Conservation (phyloP, 1,139 yeast genomes). For the Torulaspora pretoriensis region DNA sequence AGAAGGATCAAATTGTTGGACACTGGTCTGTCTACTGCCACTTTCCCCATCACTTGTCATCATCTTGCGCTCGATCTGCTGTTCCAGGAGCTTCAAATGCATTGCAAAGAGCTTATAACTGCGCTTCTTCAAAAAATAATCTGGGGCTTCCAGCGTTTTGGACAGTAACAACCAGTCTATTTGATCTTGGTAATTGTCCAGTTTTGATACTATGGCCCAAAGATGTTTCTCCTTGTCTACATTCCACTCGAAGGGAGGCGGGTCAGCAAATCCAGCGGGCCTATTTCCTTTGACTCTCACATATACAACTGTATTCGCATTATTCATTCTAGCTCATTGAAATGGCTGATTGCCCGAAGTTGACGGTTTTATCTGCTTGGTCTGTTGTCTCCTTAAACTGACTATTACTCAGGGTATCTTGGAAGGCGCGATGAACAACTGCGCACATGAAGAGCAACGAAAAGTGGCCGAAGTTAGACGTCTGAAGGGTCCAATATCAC, state of each 20-base stretch:
- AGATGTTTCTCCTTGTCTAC: constrained; percentile 40
- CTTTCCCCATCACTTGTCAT: constrained; percentile 4
- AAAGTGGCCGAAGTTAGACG: not conserved
- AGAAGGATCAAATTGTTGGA: constrained; percentile 7
- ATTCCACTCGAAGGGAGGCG: constrained; percentile 42
- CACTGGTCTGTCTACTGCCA: constrained; percentile 5
- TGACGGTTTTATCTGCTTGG: not conserved
- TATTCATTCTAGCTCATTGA: constrained; percentile 22
- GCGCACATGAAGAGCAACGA: not conserved
- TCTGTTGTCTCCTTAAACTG: not conserved
- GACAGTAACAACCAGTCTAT: constrained; percentile 39
- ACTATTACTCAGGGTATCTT: not conserved
- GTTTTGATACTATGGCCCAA: constrained; percentile 41
- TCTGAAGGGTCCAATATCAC: not conserved
- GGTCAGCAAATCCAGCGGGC: constrained; percentile 42
- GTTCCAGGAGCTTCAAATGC: constrained; percentile 28
- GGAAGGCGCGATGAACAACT: not conserved
- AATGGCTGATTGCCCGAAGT: not conserved
- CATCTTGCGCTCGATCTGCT: constrained; percentile 24
- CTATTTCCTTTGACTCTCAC: constrained; percentile 38
- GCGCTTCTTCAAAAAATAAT: constrained; percentile 29
- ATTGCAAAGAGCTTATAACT: constrained; percentile 30
- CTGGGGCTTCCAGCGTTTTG: constrained; percentile 29
- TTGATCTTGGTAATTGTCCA: constrained; percentile 36
- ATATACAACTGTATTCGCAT: constrained; percentile 30